Conservation (phyloP, 768 basidiomycete species). For the Rossbeevera mucosa region DNA sequence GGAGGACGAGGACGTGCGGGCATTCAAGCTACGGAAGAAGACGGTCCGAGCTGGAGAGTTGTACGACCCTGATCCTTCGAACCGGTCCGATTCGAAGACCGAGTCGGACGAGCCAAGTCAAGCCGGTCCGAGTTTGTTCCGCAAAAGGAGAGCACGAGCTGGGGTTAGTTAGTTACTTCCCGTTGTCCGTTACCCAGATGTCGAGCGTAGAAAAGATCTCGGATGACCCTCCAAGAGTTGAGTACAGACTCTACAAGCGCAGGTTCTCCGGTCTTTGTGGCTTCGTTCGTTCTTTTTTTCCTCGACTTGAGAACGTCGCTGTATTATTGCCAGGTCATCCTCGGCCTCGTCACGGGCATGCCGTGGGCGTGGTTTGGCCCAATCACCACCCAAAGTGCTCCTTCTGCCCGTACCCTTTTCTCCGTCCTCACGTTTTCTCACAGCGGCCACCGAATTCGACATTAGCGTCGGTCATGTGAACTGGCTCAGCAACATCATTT, state of each 20-base stretch:
- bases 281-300: too few relatives aligned
- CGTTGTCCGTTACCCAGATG: too few relatives aligned
- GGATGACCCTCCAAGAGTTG: not conserved
- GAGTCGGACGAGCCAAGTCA: conserved; percentile 15
- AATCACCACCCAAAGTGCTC: conserved; percentile 62
- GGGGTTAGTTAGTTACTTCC: too few relatives aligned
- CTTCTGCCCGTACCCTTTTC: not conserved
- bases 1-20: conserved; percentile 47
- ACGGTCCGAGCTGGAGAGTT: conserved; percentile 62
- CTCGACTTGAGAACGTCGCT: too few relatives aligned
- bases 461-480: conserved; percentile 70
- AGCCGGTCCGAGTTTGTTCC: conserved; percentile 15
- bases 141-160: conserved; percentile 16
- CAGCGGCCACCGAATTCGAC: conserved; percentile 60
- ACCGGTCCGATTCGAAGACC: conserved; percentile 15
- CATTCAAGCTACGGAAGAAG: conserved; percentile 68
- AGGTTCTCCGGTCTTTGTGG: conserved; percentile 64
- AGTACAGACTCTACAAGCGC: conserved; percentile 63
- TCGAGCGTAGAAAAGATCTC: not conserved
- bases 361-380: conserved; percentile 83
- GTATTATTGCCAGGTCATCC: conserved; percentile 59
- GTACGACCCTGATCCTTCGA: conserved; percentile 55
- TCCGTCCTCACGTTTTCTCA: not conserved
- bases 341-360: conserved; percentile 64
- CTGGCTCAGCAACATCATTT: conserved; percentile 73